These are phyloP conservation scores for Globisporangium camurandrum DNA, from an alignment of 352 stramenopile species.

Conservation along the genomic window DNA sequence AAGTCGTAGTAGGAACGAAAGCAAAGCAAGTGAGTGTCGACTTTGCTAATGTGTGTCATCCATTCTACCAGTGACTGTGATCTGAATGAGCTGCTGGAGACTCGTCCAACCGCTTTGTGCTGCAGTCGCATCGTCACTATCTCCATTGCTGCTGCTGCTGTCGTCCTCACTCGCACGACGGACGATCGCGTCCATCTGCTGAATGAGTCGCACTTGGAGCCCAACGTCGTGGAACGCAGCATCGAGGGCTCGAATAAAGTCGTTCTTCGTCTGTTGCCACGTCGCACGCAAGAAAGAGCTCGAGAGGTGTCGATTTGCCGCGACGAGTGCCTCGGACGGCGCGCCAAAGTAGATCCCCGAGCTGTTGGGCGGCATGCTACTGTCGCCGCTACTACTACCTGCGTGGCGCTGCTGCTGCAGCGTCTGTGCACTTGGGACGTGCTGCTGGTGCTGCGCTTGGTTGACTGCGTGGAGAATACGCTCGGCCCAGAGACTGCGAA, in stretches of 20 bases:
- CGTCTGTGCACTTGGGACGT: not conserved
- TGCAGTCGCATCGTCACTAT: not conserved
- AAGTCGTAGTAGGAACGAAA: not conserved
- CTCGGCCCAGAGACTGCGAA: slow-evolving; percentile 22
- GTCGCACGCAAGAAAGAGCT: slow-evolving; percentile 26
- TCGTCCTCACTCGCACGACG: slow-evolving; percentile 4
- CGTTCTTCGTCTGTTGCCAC: slow-evolving; percentile 37
- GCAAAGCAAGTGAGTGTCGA: too few relatives aligned
- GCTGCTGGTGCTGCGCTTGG: slow-evolving; percentile 32
- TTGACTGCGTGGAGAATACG: slow-evolving; percentile 26
- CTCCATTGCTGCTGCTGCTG: too few relatives aligned
- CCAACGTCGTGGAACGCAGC: slow-evolving; percentile 31
- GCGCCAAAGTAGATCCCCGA: slow-evolving; percentile 25
- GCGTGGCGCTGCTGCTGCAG: slow-evolving; percentile 1
- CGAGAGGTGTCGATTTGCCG: slow-evolving; percentile 22
- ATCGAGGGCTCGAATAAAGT: slow-evolving; percentile 30
- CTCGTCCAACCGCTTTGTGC: slow-evolving; percentile 18
- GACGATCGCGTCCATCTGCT: slow-evolving; percentile 32
- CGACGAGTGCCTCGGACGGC: slow-evolving; percentile 20
- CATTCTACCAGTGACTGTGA: slow-evolving; percentile 14
- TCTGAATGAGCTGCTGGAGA: slow-evolving; percentile 37
- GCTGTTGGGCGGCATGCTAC: not conserved
- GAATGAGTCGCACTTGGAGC: slow-evolving; percentile 32
- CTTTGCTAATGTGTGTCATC: slow-evolving; percentile 1
- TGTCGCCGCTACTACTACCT: not conserved